Evolutionary conservation across 768 basidiomycete genomes (phyloP), one percentile per base, ranked within the genome.

Genomic region (Suillus weaverae): DNA sequence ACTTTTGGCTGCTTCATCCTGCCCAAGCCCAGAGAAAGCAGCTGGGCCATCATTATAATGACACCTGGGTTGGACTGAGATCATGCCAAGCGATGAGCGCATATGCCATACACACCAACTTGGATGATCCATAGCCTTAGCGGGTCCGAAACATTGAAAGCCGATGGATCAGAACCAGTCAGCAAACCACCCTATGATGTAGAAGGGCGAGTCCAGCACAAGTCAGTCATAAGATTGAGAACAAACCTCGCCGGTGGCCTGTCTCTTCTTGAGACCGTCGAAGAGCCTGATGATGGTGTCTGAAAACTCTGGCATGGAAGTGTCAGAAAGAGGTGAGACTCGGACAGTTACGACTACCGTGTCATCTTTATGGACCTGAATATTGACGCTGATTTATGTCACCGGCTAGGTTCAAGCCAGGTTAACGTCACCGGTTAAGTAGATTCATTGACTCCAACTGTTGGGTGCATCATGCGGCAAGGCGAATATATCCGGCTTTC

Each of bases 1-100:
- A 98, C 96, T n/a, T 89, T 83, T 2, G 97, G 97, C 71, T 98
- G 96, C 39, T 86, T 87, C 41, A 97, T 86, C 62, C 83, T 87
- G 9, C 80, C 75, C 26, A 97, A 81, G 60, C 85, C 64, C 22
- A 91, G 75, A 0, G 86, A 82, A 11, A 98, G 85, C 6, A 90
- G 64, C 71, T 95, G 92, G 43, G 88, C 87, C 83, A 95, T 87
- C 63, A 97, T 83, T 79, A 99, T 95, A 68, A 98, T 85, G 57
- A 90, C 50, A 4, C 76, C 90, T 87, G 76, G 48, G 38, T 18
- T 6, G 55, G 36, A 48, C 53, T 71, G 32, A 69, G 65, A 10
- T 7, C 20, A 41, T 51, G 54, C 4, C 61, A 6, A 39, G 38
- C 22, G 11, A 36, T 22, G 32, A 9, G 0, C 16, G 35, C 70